A percentile compares a stretch with the other conserved stretches of the same genome.
These are phyloP conservation scores for Larix sibirica DNA, from an alignment of 83 land plant species.

Conservation along the genomic window DNA sequence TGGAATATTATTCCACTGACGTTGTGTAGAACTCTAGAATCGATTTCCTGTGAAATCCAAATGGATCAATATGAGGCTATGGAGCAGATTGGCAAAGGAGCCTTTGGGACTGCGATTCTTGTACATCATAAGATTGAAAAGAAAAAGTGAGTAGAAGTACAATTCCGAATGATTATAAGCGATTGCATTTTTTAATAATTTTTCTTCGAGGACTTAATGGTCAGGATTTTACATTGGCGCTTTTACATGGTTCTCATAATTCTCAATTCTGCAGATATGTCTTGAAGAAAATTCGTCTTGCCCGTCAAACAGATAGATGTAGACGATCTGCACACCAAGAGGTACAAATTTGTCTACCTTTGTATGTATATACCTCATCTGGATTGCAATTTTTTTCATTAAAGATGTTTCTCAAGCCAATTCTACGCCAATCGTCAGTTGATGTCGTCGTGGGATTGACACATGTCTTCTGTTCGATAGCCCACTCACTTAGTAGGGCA, in stretches of 20 bases:
- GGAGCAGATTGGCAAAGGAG: conserved; percentile 95
- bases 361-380: background rate
- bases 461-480: background rate
- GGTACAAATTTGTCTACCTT: conserved; percentile 19
- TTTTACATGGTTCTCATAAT: background rate
- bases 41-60: conserved; percentile 18
- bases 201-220: too few relatives aligned
- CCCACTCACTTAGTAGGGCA: background rate
- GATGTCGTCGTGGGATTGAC: background rate
- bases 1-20: too few relatives aligned
- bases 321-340: conserved; percentile 58
- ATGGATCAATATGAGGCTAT: conserved; percentile 94
- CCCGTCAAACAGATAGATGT: conserved; percentile 56
- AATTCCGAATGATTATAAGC: background rate
- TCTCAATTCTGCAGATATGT: conserved; percentile 39
- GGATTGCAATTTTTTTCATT: background rate
- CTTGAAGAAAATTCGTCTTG: conserved; percentile 57
- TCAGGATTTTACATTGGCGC: background rate
- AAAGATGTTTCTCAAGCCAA: background rate
- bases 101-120: conserved; percentile 95
- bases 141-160: conserved; percentile 60
- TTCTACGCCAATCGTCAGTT: too few relatives aligned
- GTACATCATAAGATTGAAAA: conserved; percentile 88
- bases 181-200: background rate
- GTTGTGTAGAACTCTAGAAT: background rate